A percentile compares a stretch with the other conserved stretches of the same genome.
phyloP scores from a whole-genome alignment of 805 yeast genomes.

The Wickerhamiella siamensis region DNA sequence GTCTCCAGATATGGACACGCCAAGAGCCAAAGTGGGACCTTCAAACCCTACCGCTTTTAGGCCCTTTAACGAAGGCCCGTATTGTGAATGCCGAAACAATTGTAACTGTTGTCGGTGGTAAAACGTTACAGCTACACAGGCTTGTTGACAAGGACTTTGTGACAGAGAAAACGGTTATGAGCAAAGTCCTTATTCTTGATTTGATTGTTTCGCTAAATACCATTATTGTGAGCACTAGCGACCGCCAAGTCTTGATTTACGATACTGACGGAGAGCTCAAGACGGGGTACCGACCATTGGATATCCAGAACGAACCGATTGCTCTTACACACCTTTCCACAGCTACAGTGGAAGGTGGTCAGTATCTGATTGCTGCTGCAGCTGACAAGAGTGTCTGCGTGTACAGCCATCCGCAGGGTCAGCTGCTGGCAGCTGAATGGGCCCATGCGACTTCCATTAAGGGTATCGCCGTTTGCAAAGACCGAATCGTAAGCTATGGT shows the following conservation, averaged over 20 bases:
- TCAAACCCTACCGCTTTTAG: constrained; percentile 37
- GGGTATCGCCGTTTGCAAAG: constrained; percentile 24
- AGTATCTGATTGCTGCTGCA: constrained; percentile 23
- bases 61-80: constrained; percentile 42
- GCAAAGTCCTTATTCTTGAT: constrained; percentile 38
- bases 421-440: constrained; percentile 38
- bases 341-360: neutral
- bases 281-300: constrained; percentile 9
- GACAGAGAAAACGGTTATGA: constrained; percentile 35
- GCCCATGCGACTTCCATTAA: constrained; percentile 43
- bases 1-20: constrained; percentile 12
- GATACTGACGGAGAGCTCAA: constrained; percentile 7
- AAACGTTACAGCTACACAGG: constrained; percentile 43
- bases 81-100: constrained; percentile 24
- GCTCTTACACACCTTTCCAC: constrained; percentile 9
- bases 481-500: constrained; percentile 8
- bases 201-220: constrained; percentile 18
- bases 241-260: constrained; percentile 10
- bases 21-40: constrained; percentile 32
- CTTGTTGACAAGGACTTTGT: constrained; percentile 13
- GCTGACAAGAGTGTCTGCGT: constrained; percentile 45
- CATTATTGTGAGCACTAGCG: constrained; percentile 12
- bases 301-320: constrained; percentile 11
- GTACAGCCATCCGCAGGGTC: constrained; percentile 34
- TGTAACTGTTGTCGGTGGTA: constrained; percentile 29